Conservation (phyloP, 306 rosid species). For the Corylus americana region DNA sequence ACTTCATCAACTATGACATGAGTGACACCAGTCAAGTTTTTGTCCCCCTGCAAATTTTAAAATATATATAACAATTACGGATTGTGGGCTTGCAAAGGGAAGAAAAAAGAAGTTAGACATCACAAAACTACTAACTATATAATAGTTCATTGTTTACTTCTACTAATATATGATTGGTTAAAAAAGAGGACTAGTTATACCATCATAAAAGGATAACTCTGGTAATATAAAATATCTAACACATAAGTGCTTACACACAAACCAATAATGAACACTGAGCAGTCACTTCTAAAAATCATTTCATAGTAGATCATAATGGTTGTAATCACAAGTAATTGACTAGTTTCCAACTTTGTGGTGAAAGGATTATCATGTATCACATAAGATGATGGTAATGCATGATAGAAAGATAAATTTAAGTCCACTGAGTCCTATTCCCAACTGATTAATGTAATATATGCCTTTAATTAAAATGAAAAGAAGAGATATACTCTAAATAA, state of each 20-base stretch:
- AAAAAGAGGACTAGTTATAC: slow-evolving; percentile 11
- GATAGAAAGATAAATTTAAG: neutral
- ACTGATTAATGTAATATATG: neutral
- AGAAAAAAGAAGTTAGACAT: neutral
- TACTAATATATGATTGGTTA: neutral
- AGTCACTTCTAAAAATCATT: neutral
- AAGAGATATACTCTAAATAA: neutral
- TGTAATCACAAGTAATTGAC: neutral
- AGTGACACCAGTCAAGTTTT: slow-evolving; percentile 70
- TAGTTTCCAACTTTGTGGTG: neutral
- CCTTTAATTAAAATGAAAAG: neutral
- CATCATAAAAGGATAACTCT: neutral
- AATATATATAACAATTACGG: slow-evolving; percentile 15
- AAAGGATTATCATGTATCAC: neutral
- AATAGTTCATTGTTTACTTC: neutral
- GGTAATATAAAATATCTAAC: neutral
- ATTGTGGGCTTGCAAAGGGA: neutral
- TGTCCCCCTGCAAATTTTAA: slow-evolving; percentile 64
- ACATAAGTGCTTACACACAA: neutral
- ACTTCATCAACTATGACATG: slow-evolving; percentile 97
- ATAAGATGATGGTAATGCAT: neutral
- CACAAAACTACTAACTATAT: neutral
- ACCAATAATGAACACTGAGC: neutral
- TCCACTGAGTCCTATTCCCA: neutral
- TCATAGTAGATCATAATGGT: neutral